phyloP scores from a whole-genome alignment of 768 basidiomycete genomes.

The Mycena galericulata region DNA sequence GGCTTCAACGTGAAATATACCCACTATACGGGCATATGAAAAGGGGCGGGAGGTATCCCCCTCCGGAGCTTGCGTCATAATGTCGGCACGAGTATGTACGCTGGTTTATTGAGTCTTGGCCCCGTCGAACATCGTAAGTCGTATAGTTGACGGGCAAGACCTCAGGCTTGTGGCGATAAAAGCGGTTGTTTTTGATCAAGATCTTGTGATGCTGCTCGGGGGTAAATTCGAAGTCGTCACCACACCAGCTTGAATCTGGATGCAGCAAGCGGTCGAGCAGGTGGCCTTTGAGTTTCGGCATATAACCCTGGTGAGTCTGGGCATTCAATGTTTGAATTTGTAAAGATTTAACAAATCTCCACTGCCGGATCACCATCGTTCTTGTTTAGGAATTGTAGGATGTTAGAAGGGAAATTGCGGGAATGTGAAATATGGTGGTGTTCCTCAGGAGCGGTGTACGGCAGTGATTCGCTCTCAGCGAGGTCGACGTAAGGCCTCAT shows the following conservation, averaged over 20 bases:
- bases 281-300: conserved; percentile 43
- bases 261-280: conserved; percentile 41
- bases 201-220: conserved; percentile 29
- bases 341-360: neutral
- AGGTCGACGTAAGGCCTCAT: neutral
- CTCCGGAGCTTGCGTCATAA: conserved; percentile 39
- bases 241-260: conserved; percentile 23
- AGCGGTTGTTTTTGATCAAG: conserved; percentile 36
- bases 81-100: conserved; percentile 43
- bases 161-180: conserved; percentile 49
- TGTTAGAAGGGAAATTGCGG: conserved; percentile 1
- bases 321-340: neutral
- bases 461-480: conserved; percentile 13
- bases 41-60: conserved; percentile 28
- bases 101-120: conserved; percentile 53
- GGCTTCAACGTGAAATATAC: conserved; percentile 40
- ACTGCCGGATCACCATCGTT: neutral
- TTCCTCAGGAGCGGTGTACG: conserved; percentile 14
- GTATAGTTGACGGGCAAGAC: conserved; percentile 53
- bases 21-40: conserved; percentile 39
- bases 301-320: conserved; percentile 39
- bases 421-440: conserved; percentile 28
- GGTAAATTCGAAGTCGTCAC: conserved; percentile 32
- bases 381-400: neutral
- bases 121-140: conserved; percentile 51